Percentiles rank a stretch among this genome's conserved stretches.
phyloP scores from a whole-genome alignment of 768 basidiomycete genomes.

The Calvatia gigantea region DNA sequence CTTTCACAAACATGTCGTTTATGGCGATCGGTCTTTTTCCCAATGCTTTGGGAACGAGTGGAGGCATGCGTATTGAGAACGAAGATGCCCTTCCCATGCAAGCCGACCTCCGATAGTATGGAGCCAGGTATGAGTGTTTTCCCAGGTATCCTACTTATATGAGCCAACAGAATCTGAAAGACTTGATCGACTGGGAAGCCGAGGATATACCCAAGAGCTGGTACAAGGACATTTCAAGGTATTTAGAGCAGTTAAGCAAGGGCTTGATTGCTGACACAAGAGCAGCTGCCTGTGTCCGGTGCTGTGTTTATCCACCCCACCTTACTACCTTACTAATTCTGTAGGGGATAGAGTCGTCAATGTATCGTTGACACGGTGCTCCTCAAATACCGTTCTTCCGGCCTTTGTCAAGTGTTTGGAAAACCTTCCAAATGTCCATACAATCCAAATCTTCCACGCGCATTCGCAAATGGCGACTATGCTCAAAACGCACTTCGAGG shows the following conservation, averaged over 20 bases:
- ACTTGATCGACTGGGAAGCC: neutral
- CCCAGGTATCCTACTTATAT: no score
- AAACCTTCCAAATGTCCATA: conserved; percentile 26
- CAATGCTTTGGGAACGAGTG: conserved; percentile 27
- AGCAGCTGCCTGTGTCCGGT: conserved; percentile 6
- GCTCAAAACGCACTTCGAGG: conserved; percentile 21
- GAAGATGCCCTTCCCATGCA: neutral
- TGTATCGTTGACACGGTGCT: conserved; percentile 26
- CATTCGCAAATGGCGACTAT: conserved; percentile 28
- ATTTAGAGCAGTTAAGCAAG: conserved; percentile 3
- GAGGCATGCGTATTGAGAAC: conserved; percentile 24
- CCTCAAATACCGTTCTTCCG: conserved; percentile 20
- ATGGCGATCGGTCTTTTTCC: conserved; percentile 25
- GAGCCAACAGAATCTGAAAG: no score
- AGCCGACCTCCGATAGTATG: neutral
- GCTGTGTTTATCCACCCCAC: neutral
- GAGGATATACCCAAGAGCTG: neutral
- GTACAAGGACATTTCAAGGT: conserved; percentile 1
- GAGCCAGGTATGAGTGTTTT: no score
- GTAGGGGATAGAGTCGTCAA: conserved; percentile 18
- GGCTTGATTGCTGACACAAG: neutral
- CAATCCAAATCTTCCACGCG: conserved; percentile 27
- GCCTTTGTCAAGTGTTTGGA: conserved; percentile 22
- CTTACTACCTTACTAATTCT: neutral
- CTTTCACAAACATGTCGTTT: conserved; percentile 31